Percentiles rank a stretch among this genome's conserved stretches.
Conservation (phyloP, 163 green algal genomes). For the Chlamydomonas reinhardtii region DNA sequence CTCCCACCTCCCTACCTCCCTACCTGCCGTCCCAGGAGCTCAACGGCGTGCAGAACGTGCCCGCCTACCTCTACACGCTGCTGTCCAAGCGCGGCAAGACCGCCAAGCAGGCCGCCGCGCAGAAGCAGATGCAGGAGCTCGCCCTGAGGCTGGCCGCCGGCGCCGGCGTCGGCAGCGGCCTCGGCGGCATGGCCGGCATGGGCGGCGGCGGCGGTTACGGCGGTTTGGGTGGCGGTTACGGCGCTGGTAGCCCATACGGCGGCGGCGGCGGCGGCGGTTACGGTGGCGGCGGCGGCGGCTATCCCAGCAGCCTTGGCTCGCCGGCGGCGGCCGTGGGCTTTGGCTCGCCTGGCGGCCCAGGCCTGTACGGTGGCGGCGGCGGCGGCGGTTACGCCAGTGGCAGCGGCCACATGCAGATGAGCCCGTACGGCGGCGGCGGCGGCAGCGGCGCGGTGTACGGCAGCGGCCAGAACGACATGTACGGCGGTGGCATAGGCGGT, state of each 20-base stretch:
- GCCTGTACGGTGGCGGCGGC: not conserved
- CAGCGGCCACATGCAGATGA: too few species aligned
- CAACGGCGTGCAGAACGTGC: slow-evolving; percentile 55
- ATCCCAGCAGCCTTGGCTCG: too few species aligned
- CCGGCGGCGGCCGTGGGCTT: not conserved
- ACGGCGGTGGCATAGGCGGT: not conserved
- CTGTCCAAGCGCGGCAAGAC: slow-evolving; percentile 63
- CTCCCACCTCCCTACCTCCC: too few species aligned
- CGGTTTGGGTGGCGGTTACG: not conserved
- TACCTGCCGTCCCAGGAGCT: too few species aligned
- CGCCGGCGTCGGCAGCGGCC: not conserved
- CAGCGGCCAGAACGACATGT: not conserved
- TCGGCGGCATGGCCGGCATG: not conserved
- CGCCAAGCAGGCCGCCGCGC: slow-evolving; percentile 58
- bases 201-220: not conserved
- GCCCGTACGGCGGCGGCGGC: too few species aligned
- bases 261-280: not conserved
- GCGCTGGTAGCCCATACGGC: not conserved
- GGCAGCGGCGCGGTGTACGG: too few species aligned
- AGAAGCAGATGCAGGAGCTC: slow-evolving; percentile 57
- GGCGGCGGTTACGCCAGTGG: too few species aligned
- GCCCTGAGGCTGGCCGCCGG: slow-evolving; percentile 4
- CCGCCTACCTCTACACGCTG: slow-evolving; percentile 64
- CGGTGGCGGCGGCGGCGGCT: not conserved
- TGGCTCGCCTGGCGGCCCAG: not conserved